Base-by-base conservation (phyloP, 805 yeast genomes). In the Saturnispora bothae region DNA sequence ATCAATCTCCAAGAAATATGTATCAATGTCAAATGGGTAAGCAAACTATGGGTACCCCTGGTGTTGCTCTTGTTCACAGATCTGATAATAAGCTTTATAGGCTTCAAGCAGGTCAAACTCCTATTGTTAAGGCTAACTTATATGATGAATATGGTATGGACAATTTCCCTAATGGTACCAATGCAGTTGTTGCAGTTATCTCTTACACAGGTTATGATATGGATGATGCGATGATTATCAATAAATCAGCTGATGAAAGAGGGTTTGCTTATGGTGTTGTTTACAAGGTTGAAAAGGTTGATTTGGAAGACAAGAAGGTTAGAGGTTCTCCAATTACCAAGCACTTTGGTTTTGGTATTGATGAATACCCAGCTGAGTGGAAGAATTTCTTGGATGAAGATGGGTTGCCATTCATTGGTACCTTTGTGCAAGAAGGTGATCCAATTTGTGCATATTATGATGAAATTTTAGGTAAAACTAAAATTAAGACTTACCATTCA, bases 11-110 rank as follows among this genome's bases (percentile, higher is more conserved):
- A 54, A 83, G 98, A 76, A 92, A 92, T 61, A 92, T 92, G 97
- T 92, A 92, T 61, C 98, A 92, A 68, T 92, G 98, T 66, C 98
- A 92, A 71, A 92, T 92, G 98, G 97, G 96, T 76, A 92, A 92
- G 66, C 98, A 92, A 68, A 89, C 98, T 16, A 92, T 92, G 98
- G 98, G 98, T 63, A 92, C 98, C 4, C 98, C 98, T 7, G 97
- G 97, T 65, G 95, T 92, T 46, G 97, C 94, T 0, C 67, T 89
- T 39, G 73, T 68, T 32, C 95, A 86, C 60, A 75, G 98, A 61
- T 82, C 95, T 1, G 98, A 92, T 61, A 92, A 92, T 66, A 92
- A 89, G 60, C 65, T 92, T 43, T 92, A 92, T 64, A 78, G 89
- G 52, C 66, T 92, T 49, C 98, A 92, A 63, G 71, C 83, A 31